phyloP scores from a whole-genome alignment of 768 basidiomycete species.

The Galerina sulciceps region DNA sequence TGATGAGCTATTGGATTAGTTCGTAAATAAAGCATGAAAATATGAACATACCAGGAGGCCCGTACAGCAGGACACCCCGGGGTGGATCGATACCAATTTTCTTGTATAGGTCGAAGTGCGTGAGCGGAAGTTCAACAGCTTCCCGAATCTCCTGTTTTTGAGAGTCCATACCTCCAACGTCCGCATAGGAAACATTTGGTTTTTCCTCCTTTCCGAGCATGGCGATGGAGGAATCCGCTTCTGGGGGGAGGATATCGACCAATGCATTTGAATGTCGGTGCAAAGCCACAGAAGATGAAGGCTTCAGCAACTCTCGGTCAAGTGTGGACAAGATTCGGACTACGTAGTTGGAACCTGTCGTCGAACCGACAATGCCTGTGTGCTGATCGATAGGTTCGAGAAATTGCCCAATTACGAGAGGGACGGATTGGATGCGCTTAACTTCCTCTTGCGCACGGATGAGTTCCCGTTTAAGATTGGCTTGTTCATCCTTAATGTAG shows the following conservation, averaged over 20 bases:
- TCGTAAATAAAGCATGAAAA: background rate
- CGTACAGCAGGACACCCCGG: conserved; percentile 94
- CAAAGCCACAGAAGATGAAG: conserved; percentile 96
- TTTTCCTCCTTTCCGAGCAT: conserved; percentile 96
- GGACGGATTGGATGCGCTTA: conserved; percentile 98
- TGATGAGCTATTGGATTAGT: background rate
- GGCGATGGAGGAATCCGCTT: conserved; percentile 95
- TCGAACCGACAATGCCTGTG: conserved; percentile 96
- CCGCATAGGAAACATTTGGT: conserved; percentile 91
- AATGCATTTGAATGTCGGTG: conserved; percentile 98
- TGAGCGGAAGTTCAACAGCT: conserved; percentile 94
- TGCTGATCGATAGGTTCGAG: conserved; percentile 98
- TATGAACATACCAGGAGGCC: conserved; percentile 79
- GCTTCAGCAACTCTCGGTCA: conserved; percentile 96
- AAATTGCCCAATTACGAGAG: conserved; percentile 99
- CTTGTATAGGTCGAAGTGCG: conserved; percentile 98
- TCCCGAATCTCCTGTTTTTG: conserved; percentile 99
- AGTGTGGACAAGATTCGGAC: conserved; percentile 96
- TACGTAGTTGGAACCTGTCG: conserved; percentile 97
- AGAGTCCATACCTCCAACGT: conserved; percentile 95
- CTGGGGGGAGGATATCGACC: conserved; percentile 97
- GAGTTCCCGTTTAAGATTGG: conserved; percentile 96
- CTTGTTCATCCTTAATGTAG: conserved; percentile 99
- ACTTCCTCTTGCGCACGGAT: conserved; percentile 99
- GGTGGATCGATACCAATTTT: conserved; percentile 99